phyloP scores from a whole-genome alignment of 2,329 filamentous ascomycete species.

The Chaetoscypha palmicola region DNA sequence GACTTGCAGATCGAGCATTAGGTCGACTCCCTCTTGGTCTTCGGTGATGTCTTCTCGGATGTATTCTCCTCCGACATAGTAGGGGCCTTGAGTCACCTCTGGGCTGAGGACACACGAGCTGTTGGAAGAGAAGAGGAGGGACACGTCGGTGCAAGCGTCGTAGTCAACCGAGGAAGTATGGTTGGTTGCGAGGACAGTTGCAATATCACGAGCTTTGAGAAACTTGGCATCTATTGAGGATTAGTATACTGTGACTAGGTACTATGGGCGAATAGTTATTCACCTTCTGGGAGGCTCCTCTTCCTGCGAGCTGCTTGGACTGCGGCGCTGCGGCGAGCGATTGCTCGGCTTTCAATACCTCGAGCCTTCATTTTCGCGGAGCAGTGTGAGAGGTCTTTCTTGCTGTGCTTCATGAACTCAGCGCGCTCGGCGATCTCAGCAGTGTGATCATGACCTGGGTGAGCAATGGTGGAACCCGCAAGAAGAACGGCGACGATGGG shows the following conservation, averaged over 20 bases:
- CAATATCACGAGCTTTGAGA: slow-evolving; percentile 13
- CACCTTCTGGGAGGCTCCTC: slow-evolving; percentile 22
- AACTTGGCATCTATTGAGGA: slow-evolving; percentile 10
- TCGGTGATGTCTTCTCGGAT: slow-evolving; percentile 40
- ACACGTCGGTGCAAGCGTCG: slow-evolving; percentile 29
- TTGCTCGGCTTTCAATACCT: slow-evolving; percentile 31
- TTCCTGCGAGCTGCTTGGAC: slow-evolving; percentile 31
- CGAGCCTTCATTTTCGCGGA: slow-evolving; percentile 34
- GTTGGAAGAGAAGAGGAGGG: slow-evolving; percentile 24
- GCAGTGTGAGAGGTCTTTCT: slow-evolving; percentile 34
- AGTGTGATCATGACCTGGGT: slow-evolving; percentile 34
- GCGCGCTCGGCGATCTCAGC: slow-evolving; percentile 32
- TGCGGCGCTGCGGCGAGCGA: slow-evolving; percentile 31
- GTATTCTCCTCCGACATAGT: slow-evolving; percentile 42
- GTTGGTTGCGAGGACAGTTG: slow-evolving; percentile 11
- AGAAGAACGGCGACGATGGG: slow-evolving; percentile 7
- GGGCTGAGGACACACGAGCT: slow-evolving; percentile 30
- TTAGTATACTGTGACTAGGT: too few species aligned
- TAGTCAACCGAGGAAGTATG: slow-evolving; percentile 26
- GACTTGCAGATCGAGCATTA: slow-evolving; percentile 44
- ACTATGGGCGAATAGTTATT: too few species aligned
- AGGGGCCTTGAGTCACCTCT: slow-evolving; percentile 34
- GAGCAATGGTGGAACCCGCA: slow-evolving; percentile 26
- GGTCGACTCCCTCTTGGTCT: slow-evolving; percentile 32
- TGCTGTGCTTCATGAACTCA: slow-evolving; percentile 31